These are phyloP conservation scores for Lanmaoa rubissima DNA, from an alignment of 768 basidiomycete species.

Conservation along the genomic window DNA sequence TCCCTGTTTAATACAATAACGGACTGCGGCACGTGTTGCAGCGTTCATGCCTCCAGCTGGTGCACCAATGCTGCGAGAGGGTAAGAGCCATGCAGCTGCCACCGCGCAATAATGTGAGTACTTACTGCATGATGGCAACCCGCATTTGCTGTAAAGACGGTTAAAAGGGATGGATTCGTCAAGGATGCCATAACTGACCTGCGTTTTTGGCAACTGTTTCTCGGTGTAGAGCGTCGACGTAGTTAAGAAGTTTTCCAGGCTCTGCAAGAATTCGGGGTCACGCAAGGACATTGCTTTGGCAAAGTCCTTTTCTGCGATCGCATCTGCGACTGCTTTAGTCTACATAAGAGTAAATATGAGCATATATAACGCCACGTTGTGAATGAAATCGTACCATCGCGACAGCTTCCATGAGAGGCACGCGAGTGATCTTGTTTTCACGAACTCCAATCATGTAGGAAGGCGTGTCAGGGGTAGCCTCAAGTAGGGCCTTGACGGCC, in stretches of 20 bases:
- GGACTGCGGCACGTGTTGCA: slow-evolving; percentile 89
- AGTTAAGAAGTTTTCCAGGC: slow-evolving; percentile 78
- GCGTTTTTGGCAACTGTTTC: slow-evolving; percentile 47
- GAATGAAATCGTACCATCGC: slow-evolving; percentile 53
- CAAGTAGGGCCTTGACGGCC: slow-evolving; percentile 84
- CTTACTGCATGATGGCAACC: slow-evolving; percentile 82
- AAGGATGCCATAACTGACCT: slow-evolving; percentile 33
- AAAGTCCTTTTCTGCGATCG: slow-evolving; percentile 83
- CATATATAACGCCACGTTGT: not conserved
- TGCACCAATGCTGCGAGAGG: slow-evolving; percentile 73
- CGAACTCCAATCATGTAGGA: slow-evolving; percentile 97
- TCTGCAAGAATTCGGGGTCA: slow-evolving; percentile 89
- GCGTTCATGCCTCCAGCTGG: slow-evolving; percentile 99
- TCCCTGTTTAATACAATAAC: slow-evolving; percentile 90
- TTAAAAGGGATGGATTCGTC: slow-evolving; percentile 7
- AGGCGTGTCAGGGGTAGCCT: slow-evolving; percentile 83
- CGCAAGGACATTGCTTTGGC: slow-evolving; percentile 82
- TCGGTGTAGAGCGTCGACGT: slow-evolving; percentile 62
- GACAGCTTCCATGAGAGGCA: slow-evolving; percentile 92
- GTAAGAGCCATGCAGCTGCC: not conserved
- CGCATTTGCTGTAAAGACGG: slow-evolving; percentile 58
- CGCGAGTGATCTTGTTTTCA: slow-evolving; percentile 93
- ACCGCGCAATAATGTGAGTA: not conserved
- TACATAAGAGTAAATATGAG: slow-evolving; percentile 30
- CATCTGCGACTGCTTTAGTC: slow-evolving; percentile 84